Evolutionary conservation across 202 grass and related monocot genomes (phyloP).

Genomic region (Carex arenaria): DNA sequence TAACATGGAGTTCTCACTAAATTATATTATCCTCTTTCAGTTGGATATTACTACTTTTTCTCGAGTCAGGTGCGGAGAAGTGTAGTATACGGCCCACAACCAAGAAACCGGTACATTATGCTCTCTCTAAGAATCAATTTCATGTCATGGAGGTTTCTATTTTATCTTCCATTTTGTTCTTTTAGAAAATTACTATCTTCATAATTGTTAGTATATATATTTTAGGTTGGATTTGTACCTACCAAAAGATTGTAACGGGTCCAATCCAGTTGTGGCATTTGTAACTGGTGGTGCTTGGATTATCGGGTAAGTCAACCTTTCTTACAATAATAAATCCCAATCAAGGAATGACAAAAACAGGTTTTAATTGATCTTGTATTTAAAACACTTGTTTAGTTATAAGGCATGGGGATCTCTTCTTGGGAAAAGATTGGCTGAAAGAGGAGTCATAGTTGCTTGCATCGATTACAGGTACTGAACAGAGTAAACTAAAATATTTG

Average conservation of each 20-base stretch:
- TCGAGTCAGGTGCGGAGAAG: constrained; percentile 86
- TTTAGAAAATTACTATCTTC: not conserved
- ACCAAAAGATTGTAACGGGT: constrained; percentile 42
- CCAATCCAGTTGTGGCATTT: constrained; percentile 88
- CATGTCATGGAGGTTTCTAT: not conserved
- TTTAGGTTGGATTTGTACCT: constrained; percentile 95
- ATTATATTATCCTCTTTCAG: constrained; percentile 38
- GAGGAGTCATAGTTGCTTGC: constrained; percentile 97
- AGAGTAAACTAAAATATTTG: not conserved
- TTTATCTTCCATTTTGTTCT: not conserved
- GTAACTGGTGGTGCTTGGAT: constrained; percentile 98
- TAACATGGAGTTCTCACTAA: constrained; percentile 20
- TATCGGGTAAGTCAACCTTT: constrained; percentile 70
- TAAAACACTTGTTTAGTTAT: constrained; percentile 48
- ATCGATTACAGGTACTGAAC: constrained; percentile 87
- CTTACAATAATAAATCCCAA: not conserved
- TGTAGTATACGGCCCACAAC: constrained; percentile 88
- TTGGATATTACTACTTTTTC: constrained; percentile 99
- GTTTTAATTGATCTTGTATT: not conserved
- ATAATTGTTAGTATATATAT: constrained; percentile 1
- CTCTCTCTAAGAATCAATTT: not conserved
- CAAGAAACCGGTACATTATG: constrained; percentile 73
- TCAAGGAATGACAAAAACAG: not conserved
- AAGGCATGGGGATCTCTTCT: constrained; percentile 98
- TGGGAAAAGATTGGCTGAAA: constrained; percentile 80